phyloP scores from a whole-genome alignment of 1,139 yeast genomes.

The Pichia sp. region DNA sequence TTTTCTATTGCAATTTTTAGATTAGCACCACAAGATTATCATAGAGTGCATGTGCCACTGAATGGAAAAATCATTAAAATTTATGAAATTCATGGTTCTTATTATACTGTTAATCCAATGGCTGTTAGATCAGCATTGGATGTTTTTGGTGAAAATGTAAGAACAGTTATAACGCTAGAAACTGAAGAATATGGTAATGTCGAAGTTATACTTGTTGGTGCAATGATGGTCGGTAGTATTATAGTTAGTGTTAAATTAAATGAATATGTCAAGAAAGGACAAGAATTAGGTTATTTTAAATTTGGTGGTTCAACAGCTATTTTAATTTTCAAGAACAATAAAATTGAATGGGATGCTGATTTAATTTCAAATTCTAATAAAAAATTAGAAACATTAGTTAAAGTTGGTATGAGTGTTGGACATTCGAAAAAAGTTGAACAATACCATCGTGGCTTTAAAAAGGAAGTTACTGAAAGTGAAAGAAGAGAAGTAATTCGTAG shows the following conservation, averaged over 20 bases:
- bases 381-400: constrained; percentile 72
- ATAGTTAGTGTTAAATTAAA: constrained; percentile 65
- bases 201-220: constrained; percentile 81
- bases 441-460: constrained; percentile 32
- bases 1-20: constrained; percentile 76
- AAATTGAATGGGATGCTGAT: constrained; percentile 63
- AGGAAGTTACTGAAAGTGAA: constrained; percentile 12
- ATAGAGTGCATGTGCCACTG: constrained; percentile 87
- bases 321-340: constrained; percentile 40
- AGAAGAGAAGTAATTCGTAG: constrained; percentile 13
- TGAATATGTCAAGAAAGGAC: constrained; percentile 55
- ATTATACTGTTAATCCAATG: constrained; percentile 97
- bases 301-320: constrained; percentile 93
- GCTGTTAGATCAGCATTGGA: constrained; percentile 84
- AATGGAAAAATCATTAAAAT: constrained; percentile 66
- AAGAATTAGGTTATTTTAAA: constrained; percentile 88
- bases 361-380: constrained; percentile 59
- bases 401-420: constrained; percentile 91
- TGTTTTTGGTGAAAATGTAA: constrained; percentile 87
- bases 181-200: constrained; percentile 72
- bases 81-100: constrained; percentile 73
- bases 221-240: constrained; percentile 98
- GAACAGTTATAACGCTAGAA: constrained; percentile 71
- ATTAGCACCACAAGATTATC: constrained; percentile 95
- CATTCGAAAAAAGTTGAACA: constrained; percentile 53